phyloP scores from a whole-genome alignment of 1,284 basidiomycete genomes.

The Cutaneotrichosporon mucoides region DNA sequence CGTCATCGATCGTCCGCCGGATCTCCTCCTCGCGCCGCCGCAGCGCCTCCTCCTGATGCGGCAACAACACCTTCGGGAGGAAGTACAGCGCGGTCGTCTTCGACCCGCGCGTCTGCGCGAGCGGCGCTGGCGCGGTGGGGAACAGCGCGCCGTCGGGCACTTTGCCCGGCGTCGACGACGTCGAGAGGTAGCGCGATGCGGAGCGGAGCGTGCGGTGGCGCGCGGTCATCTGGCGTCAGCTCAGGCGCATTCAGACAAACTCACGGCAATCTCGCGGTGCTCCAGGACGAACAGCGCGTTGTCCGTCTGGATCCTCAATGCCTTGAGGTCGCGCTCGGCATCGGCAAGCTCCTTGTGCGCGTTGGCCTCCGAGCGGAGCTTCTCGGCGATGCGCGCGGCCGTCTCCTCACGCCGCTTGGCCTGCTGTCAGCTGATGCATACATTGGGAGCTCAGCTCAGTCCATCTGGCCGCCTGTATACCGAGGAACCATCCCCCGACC shows the following conservation, averaged over 20 bases:
- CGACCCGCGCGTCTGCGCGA: conserved; percentile 32
- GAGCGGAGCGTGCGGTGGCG: conserved; percentile 35
- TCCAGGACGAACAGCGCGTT: conserved; percentile 34
- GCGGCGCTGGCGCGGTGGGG: conserved; percentile 35
- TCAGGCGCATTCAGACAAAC: conserved; percentile 7
- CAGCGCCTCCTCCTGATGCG: conserved; percentile 39
- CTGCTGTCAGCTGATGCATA: conserved; percentile 16
- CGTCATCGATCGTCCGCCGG: conserved; percentile 32
- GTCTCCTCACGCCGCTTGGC: conserved; percentile 43
- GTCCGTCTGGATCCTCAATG: conserved; percentile 37
- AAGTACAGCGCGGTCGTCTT: conserved; percentile 38
- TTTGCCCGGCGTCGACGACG: conserved; percentile 15
- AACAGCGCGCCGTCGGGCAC: conserved; percentile 23
- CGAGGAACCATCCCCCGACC: not conserved
- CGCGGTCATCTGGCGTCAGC: conserved; percentile 34
- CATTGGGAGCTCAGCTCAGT: not conserved
- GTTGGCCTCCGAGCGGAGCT: conserved; percentile 38
- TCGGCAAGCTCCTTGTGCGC: conserved; percentile 39
- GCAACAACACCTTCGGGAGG: conserved; percentile 41
- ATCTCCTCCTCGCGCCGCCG: conserved; percentile 27
- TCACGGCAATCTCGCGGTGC: conserved; percentile 42
- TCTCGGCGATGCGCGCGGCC: conserved; percentile 38
- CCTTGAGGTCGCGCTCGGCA: conserved; percentile 39
- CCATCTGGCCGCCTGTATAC: not conserved
- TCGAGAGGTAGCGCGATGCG: conserved; percentile 37